These are phyloP conservation scores for Diaporthe ilicicola DNA, from an alignment of 2,329 filamentous ascomycete genomes.

Conservation along the genomic window DNA sequence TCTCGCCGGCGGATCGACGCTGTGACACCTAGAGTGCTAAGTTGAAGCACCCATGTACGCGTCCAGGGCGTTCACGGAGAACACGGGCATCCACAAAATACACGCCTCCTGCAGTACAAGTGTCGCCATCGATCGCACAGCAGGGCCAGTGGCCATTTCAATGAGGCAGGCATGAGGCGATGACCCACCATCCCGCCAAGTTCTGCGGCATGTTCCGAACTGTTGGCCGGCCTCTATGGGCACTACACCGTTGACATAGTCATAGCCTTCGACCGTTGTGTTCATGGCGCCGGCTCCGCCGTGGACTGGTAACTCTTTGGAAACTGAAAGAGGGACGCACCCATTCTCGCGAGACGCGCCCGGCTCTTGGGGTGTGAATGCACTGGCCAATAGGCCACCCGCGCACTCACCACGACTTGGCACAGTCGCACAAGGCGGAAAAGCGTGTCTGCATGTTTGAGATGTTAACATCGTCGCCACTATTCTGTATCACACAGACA, in stretches of 20 bases:
- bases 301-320: background rate
- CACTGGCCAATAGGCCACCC: background rate
- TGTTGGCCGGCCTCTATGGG: background rate
- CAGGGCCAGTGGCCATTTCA: background rate
- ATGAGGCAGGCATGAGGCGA: background rate
- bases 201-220: background rate
- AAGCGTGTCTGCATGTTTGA: constrained; percentile 3
- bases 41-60: background rate
- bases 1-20: background rate
- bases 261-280: background rate
- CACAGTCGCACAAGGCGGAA: background rate
- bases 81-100: background rate
- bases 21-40: background rate
- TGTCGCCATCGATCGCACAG: background rate
- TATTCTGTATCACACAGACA: background rate
- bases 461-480: background rate
- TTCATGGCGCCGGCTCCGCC: background rate
- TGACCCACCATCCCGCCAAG: background rate
- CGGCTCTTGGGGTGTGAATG: background rate
- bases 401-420: background rate
- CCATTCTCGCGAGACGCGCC: background rate
- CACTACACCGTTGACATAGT: background rate
- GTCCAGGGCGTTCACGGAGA: background rate
- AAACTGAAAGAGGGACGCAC: background rate
- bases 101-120: constrained; percentile 2